Percentiles rank a stretch among this genome's conserved stretches.
Evolutionary conservation across 2,329 filamentous ascomycete genomes (phyloP).

Genomic region (Drechslera avenae): DNA sequence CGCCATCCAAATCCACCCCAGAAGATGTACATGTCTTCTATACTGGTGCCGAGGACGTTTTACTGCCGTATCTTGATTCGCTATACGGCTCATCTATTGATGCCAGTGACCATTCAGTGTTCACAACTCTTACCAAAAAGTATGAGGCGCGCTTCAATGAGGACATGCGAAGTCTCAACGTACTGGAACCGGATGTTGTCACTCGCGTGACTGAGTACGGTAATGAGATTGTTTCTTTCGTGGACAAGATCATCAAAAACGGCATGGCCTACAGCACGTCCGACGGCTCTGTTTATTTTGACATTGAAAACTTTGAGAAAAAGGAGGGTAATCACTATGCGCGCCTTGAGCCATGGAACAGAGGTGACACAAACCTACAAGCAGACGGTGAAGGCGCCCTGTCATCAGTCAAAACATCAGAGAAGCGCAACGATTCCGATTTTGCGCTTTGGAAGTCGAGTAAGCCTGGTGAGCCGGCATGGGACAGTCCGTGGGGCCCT

Average conservation of each 20-base stretch:
- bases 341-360: conserved; percentile 80
- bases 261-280: conserved; percentile 77
- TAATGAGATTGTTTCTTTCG: conserved; percentile 82
- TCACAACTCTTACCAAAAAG: conserved; percentile 81
- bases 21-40: conserved; percentile 58
- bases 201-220: conserved; percentile 94
- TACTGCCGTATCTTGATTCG: conserved; percentile 81
- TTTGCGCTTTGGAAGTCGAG: conserved; percentile 95
- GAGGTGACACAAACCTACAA: conserved; percentile 79
- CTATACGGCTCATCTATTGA: conserved; percentile 62
- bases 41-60: conserved; percentile 66
- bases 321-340: conserved; percentile 80
- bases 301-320: conserved; percentile 83
- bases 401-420: conserved; percentile 57
- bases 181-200: conserved; percentile 77
- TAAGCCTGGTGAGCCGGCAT: conserved; percentile 89
- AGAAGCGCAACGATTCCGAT: conserved; percentile 78
- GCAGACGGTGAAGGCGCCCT: conserved; percentile 90
- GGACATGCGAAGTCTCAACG: conserved; percentile 86
- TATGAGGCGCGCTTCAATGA: conserved; percentile 88
- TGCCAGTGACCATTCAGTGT: conserved; percentile 72
- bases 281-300: conserved; percentile 92
- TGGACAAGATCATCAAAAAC: conserved; percentile 80
- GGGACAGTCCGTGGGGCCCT: conserved; percentile 85
- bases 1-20: conserved; percentile 34